phyloP scores from a whole-genome alignment of 768 basidiomycete species.

The Arthromyces matolae region DNA sequence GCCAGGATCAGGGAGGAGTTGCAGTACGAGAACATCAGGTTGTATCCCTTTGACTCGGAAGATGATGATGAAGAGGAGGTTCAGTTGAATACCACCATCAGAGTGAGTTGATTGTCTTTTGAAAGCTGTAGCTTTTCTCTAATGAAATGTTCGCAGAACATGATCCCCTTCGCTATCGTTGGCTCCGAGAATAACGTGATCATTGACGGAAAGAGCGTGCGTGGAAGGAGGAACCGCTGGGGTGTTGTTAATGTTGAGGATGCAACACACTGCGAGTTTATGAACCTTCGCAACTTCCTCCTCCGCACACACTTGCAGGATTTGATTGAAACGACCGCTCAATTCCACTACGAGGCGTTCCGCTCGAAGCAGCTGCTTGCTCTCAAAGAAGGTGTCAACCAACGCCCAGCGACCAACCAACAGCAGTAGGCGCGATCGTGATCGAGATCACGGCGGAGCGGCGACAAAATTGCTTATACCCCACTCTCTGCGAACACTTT shows the following conservation, averaged over 20 bases:
- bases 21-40: conserved; percentile 83
- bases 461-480: conserved; percentile 22
- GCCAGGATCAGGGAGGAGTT: conserved; percentile 94
- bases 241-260: conserved; percentile 98
- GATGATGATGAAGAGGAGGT: conserved; percentile 93
- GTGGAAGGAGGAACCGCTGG: conserved; percentile 97
- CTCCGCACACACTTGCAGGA: conserved; percentile 94
- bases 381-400: conserved; percentile 90
- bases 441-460: conserved; percentile 1
- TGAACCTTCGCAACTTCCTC: conserved; percentile 95
- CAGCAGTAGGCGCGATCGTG: conserved; percentile 27
- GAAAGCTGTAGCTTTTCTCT: background rate
- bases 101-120: conserved; percentile 47
- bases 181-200: conserved; percentile 96
- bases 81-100: conserved; percentile 83
- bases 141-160: conserved; percentile 49
- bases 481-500: conserved; percentile 14
- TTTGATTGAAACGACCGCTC: conserved; percentile 97
- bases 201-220: conserved; percentile 92
- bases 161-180: conserved; percentile 95
- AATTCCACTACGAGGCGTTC: conserved; percentile 99
- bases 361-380: conserved; percentile 96
- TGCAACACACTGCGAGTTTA: conserved; percentile 95
- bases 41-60: conserved; percentile 97
- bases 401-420: conserved; percentile 53